A percentile compares a stretch with the other conserved stretches of the same genome.
Conservation (phyloP, 495 filamentous ascomycete genomes). For the Penicillium cosmopolitanum region DNA sequence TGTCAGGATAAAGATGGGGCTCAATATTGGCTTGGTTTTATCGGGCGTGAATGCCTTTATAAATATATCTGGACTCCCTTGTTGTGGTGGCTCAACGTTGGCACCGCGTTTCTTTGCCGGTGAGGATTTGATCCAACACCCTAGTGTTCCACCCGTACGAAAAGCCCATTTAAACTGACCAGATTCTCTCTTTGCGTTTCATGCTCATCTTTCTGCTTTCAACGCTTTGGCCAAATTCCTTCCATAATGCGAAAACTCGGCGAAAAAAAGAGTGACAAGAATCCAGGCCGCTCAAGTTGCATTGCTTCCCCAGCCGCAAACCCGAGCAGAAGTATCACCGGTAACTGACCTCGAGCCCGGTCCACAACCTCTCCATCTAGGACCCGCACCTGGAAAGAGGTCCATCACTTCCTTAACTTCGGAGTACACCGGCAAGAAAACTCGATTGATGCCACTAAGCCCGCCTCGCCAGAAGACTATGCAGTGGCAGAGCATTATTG, state of each 20-base stretch:
- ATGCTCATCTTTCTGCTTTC: not conserved
- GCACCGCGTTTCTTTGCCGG: no score
- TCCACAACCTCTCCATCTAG: not conserved
- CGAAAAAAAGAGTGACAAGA: constrained; percentile 8
- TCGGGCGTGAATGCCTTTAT: no score
- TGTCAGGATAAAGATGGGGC: no score
- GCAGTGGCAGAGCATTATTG: not conserved
- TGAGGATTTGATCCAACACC: no score
- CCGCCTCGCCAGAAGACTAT: not conserved
- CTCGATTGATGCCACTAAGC: not conserved
- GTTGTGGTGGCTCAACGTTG: no score
- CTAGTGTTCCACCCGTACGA: no score
- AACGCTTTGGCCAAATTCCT: not conserved
- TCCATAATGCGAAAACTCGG: not conserved
- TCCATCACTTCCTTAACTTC: not conserved
- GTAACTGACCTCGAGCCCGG: not conserved
- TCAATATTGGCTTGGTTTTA: no score
- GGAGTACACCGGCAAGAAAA: not conserved
- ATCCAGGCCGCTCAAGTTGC: constrained; percentile 3
- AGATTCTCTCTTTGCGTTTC: not conserved
- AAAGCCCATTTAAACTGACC: not conserved
- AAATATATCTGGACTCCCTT: no score
- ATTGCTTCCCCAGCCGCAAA: not conserved
- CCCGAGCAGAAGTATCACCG: not conserved
- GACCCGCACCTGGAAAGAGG: not conserved